A percentile compares a stretch with the other conserved stretches of the same genome.
Conservation (phyloP, 257 asterid species). For the Nicotiana undulata region DNA sequence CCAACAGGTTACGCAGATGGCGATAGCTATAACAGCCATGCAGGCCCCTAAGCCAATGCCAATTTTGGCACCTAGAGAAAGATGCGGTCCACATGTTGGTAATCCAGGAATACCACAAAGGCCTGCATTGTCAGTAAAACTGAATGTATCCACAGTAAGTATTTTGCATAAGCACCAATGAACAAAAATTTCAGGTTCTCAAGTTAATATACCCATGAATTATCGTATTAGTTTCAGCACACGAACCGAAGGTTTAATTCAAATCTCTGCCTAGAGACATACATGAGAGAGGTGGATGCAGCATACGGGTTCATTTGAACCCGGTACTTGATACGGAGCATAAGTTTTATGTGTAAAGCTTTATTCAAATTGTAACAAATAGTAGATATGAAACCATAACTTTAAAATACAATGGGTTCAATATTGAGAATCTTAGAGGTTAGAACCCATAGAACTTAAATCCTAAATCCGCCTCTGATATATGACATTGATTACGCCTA, state of each 20-base stretch:
- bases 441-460: no score
- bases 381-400: no score
- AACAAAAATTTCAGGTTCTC: not conserved
- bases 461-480: no score
- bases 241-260: not conserved
- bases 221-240: not conserved
- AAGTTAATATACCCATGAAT: not conserved
- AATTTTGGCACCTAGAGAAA: constrained; percentile 63
- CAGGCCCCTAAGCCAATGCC: constrained; percentile 60
- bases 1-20: constrained; percentile 73
- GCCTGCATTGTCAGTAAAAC: constrained; percentile 93
- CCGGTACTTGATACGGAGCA: no score
- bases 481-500: no score
- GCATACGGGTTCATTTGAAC: no score
- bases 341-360: no score
- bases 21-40: constrained; percentile 42
- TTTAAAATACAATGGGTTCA: no score
- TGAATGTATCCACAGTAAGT: constrained; percentile 30
- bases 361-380: no score
- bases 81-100: constrained; percentile 73
- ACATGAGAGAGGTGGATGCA: no score
- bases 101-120: constrained; percentile 97
- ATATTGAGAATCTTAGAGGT: no score
- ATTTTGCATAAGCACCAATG: not conserved
- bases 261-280: not conserved